These are phyloP conservation scores for Recurvomyces mirabilis DNA, from an alignment of 495 filamentous ascomycete genomes.

Conservation along the genomic window DNA sequence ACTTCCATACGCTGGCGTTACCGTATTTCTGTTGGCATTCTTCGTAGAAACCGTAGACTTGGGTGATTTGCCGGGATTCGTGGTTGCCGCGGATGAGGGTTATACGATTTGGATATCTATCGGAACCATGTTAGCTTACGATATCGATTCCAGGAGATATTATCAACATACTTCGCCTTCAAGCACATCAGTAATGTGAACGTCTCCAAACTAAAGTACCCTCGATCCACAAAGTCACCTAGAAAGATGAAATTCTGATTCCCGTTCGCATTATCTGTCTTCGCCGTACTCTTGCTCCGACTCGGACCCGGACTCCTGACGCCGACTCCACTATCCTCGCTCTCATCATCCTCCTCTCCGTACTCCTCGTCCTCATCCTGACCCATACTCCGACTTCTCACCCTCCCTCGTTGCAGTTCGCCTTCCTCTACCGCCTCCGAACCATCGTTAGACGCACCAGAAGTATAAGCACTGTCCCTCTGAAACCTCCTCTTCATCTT, in stretches of 20 bases:
- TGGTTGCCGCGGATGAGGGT: slow-evolving; percentile 96
- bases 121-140: not conserved
- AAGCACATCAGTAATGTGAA: slow-evolving; percentile 91
- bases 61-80: slow-evolving; percentile 94
- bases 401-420: slow-evolving; percentile 35
- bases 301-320: slow-evolving; percentile 15
- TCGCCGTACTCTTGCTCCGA: slow-evolving; percentile 15
- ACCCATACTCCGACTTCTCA: slow-evolving; percentile 26
- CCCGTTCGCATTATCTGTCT: slow-evolving; percentile 33
- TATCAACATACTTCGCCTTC: slow-evolving; percentile 77
- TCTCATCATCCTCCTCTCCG: slow-evolving; percentile 18
- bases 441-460: slow-evolving; percentile 32
- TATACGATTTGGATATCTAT: slow-evolving; percentile 84
- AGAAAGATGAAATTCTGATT: slow-evolving; percentile 88
- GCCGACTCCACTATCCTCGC: slow-evolving; percentile 22
- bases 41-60: slow-evolving; percentile 98
- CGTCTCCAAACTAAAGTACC: slow-evolving; percentile 95
- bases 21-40: slow-evolving; percentile 97
- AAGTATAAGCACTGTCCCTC: slow-evolving; percentile 30
- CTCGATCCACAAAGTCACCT: slow-evolving; percentile 93
- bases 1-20: slow-evolving; percentile 97
- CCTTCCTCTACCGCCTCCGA: slow-evolving; percentile 38
- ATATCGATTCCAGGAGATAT: too few relatives aligned
- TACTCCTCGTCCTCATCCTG: slow-evolving; percentile 19
- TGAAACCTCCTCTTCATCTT: slow-evolving; percentile 51